phyloP scores from a whole-genome alignment of 73 alveolate species.

The Urostyla sp. region DNA sequence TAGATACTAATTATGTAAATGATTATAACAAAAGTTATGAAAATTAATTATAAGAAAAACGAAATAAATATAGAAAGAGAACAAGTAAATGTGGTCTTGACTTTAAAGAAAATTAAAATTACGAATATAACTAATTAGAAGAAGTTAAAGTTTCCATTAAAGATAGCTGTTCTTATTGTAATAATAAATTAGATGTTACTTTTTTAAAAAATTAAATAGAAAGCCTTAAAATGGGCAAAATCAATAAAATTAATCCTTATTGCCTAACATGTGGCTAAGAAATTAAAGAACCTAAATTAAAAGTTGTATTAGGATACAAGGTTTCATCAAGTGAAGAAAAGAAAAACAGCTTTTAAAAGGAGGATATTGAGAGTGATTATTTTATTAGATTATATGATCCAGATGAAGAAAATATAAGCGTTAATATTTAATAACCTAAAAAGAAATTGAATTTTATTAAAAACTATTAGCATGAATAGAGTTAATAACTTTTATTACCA shows the following conservation, averaged over 20 bases:
- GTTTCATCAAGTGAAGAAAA: conserved; percentile 24
- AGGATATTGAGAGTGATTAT: conserved; percentile 27
- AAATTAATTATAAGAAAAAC: too few species aligned
- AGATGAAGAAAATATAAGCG: too few species aligned
- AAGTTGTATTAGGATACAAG: conserved; percentile 46
- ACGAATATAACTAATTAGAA: too few species aligned
- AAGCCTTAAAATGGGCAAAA: not conserved
- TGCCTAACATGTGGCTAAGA: conserved; percentile 48
- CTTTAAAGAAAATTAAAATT: not conserved
- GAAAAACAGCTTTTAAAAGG: conserved; percentile 15
- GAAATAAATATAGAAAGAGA: conserved; percentile 16
- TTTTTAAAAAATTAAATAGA: not conserved
- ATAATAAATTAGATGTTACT: conserved; percentile 1
- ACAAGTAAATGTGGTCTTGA: conserved; percentile 19
- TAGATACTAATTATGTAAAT: too few species aligned
- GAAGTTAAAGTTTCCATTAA: conserved; percentile 25
- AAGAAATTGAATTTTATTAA: too few species aligned
- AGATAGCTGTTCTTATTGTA: conserved; percentile 17
- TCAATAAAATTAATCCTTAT: not conserved
- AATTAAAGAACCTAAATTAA: conserved; percentile 7
- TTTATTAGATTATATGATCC: too few species aligned
- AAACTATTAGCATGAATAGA: too few species aligned
- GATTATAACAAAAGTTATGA: too few species aligned
- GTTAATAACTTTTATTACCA: too few species aligned
- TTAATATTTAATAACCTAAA: too few species aligned